Evolutionary conservation across 148 eudicot genomes (phyloP), one percentile per base, ranked within the genome.

Genomic region (Vaccinium corymbosum): DNA sequence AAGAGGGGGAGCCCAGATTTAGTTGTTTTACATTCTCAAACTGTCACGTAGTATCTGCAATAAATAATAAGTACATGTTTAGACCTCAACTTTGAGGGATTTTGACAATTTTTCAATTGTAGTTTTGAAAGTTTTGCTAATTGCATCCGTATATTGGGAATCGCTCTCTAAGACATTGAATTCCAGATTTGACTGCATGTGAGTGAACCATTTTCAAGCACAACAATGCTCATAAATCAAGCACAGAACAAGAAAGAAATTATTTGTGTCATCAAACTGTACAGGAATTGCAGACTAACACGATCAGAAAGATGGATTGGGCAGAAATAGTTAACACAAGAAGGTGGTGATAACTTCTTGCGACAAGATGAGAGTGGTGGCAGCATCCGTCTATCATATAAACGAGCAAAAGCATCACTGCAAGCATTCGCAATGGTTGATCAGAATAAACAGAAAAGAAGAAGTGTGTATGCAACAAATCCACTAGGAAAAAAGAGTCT

Each of bases 311-410:
- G 97, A 91, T 97, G 99, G 91, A 92, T 94, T 11, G 99, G 99
- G 87, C 98, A 92, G 81, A 90, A 93, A 88, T 94, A 97, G 89
- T 89, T 92, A 74, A 97, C 94, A 84, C 99, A 97, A 53, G 90
- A 95, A 84, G 99, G 99, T 68, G 99, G 91, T 52, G 95, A 83
- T 77, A 81, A 78, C 86, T 91, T 94, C 51, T 89, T 92, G 87
- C 86, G 89, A 85, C 90, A 90, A 55, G 99, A 97, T 64, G 99
- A 94, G 64, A 94, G 88, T 78, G 98, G 95, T 75, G 98, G 99
- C 86, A 97, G 89, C 99, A 97, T 97, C 85, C 99, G 88, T 90
- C 99, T 92, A 92, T 97, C 99, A 86, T 97, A 97, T 84, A 97
- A 82, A 78, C 99, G 98, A 83, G 98, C 98, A 93, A 94, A 97